Evolutionary conservation across 2,329 filamentous ascomycete species (phyloP).

Genomic region (Lachnellula willkommii): DNA sequence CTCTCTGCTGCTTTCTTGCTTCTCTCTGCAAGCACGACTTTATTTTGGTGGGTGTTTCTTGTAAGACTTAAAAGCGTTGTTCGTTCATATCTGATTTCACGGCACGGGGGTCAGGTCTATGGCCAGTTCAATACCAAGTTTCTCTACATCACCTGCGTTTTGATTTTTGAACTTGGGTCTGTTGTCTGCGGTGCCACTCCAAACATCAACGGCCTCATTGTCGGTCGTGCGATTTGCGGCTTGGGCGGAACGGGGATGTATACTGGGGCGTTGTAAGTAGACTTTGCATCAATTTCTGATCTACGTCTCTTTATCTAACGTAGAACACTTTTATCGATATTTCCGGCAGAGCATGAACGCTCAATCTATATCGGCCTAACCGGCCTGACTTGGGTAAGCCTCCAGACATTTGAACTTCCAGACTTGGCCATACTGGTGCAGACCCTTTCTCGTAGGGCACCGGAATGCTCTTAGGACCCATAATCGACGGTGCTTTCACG

Average conservation of each 20-base stretch:
- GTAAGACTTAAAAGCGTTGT: not conserved
- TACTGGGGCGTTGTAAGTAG: slow-evolving; percentile 34
- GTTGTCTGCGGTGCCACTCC: slow-evolving; percentile 25
- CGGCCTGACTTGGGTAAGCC: not conserved
- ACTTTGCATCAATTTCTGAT: not conserved
- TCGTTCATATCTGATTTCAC: not conserved
- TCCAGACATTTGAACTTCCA: slow-evolving; percentile 1
- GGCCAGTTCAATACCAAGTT: slow-evolving; percentile 22
- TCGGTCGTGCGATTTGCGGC: slow-evolving; percentile 26
- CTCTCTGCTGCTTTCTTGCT: slow-evolving; percentile 24
- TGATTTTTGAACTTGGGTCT: slow-evolving; percentile 21
- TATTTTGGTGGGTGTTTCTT: not conserved
- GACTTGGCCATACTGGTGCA: not conserved
- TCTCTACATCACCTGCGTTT: slow-evolving; percentile 4
- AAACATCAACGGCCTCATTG: slow-evolving; percentile 23
- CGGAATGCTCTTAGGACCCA: not conserved
- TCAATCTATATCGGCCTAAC: not conserved
- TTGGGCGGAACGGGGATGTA: slow-evolving; percentile 15
- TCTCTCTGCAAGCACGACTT: not conserved
- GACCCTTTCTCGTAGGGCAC: not conserved
- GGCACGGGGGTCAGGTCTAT: slow-evolving; percentile 14
- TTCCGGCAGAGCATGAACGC: not conserved
- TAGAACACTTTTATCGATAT: not conserved
- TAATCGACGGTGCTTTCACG: slow-evolving; percentile 27
- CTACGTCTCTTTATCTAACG: not conserved